A percentile compares a stretch with the other conserved stretches of the same genome.
Evolutionary conservation across 371 early-diverging fungal genomes (phyloP).

Genomic region (Rhizopus sp.): DNA sequence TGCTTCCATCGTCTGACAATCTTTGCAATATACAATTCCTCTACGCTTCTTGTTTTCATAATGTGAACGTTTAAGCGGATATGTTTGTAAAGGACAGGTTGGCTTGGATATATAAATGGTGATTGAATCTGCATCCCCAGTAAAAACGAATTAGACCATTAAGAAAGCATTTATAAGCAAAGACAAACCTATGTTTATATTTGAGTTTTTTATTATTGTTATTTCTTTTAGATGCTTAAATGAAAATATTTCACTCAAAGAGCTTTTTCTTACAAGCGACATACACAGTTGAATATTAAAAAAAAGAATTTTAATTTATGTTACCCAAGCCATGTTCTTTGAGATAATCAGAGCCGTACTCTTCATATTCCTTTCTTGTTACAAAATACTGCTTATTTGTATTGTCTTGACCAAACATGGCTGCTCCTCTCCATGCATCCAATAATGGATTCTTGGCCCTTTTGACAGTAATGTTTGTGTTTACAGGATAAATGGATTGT

Average conservation of each 20-base stretch:
- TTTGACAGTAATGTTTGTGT: slow-evolving; percentile 58
- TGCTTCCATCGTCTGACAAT: neutral
- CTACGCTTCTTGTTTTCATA: neutral
- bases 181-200: neutral
- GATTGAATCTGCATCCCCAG: neutral
- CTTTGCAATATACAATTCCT: neutral
- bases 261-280: neutral
- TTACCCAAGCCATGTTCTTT: slow-evolving; percentile 83
- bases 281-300: neutral
- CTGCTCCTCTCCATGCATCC: slow-evolving; percentile 90
- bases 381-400: slow-evolving; percentile 49
- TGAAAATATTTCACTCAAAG: neutral
- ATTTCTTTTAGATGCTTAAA: neutral
- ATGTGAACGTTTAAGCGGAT: neutral
- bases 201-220: neutral
- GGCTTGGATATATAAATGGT: neutral
- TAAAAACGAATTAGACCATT: neutral
- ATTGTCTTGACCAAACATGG: slow-evolving; percentile 48
- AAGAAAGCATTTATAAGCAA: neutral
- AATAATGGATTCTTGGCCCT: slow-evolving; percentile 70
- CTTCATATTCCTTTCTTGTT: slow-evolving; percentile 74
- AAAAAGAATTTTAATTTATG: slow-evolving; percentile 23
- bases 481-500: slow-evolving; percentile 63
- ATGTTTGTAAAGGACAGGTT: neutral
- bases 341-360: slow-evolving; percentile 82